These are phyloP conservation scores for Proliferodiscus dingleyae DNA, from an alignment of 2,329 filamentous ascomycete genomes.

Conservation along the genomic window DNA sequence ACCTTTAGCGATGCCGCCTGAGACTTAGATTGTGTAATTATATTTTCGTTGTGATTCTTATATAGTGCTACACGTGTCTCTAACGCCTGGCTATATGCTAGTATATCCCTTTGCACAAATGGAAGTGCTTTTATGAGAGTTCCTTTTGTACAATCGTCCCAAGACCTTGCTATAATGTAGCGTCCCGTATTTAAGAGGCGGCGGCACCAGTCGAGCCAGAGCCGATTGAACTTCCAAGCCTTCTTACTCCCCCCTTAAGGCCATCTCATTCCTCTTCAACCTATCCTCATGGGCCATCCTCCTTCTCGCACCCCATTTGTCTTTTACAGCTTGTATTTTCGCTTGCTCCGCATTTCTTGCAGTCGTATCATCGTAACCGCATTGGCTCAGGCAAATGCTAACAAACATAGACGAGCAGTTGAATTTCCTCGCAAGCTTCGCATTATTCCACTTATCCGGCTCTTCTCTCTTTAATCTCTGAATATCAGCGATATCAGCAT, in stretches of 20 bases:
- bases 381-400: slow-evolving; percentile 49
- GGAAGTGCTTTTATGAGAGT: background rate
- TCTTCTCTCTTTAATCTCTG: slow-evolving; percentile 48
- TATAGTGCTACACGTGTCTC: slow-evolving; percentile 7
- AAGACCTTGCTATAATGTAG: background rate
- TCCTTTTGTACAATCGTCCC: slow-evolving; percentile 4
- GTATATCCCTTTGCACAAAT: background rate
- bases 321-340: slow-evolving; percentile 44
- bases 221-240: too few species aligned
- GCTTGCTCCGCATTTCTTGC: slow-evolving; percentile 41
- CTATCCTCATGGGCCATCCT: slow-evolving; percentile 51
- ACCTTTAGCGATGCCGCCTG: background rate
- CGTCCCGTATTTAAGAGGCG: too few species aligned
- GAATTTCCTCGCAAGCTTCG: slow-evolving; percentile 48
- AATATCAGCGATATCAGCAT: slow-evolving; percentile 55
- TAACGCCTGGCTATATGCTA: slow-evolving; percentile 4
- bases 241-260: slow-evolving; percentile 23
- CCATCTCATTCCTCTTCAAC: slow-evolving; percentile 41
- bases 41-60: background rate
- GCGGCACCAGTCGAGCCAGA: too few species aligned
- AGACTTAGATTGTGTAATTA: background rate
- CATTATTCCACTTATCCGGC: slow-evolving; percentile 51
- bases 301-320: slow-evolving; percentile 54
- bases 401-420: slow-evolving; percentile 53
- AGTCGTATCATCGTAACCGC: slow-evolving; percentile 13